A percentile compares a stretch with the other conserved stretches of the same genome.
Evolutionary conservation across 306 rosid genomes (phyloP).

Genomic region (Cucumis melo): DNA sequence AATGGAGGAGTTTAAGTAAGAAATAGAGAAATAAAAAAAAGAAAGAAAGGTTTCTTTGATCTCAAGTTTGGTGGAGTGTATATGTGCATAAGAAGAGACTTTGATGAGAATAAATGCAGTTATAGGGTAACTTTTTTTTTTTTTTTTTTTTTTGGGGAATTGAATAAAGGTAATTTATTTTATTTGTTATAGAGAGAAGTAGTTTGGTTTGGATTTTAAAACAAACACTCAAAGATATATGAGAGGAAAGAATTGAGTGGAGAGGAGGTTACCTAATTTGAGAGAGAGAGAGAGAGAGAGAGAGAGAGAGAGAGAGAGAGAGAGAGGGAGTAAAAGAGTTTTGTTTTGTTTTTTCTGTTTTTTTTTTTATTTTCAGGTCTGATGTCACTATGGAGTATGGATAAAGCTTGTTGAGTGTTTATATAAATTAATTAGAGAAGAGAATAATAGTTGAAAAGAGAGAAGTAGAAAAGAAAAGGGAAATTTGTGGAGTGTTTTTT

Average conservation of each 20-base stretch:
- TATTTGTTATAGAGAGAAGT: background rate
- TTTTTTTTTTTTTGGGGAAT: background rate
- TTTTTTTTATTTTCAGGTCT: background rate
- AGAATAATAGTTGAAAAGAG: background rate
- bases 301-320: background rate
- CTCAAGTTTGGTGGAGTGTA: background rate
- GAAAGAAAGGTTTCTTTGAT: constrained; percentile 3
- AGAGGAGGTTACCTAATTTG: constrained; percentile 6
- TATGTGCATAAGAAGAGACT: background rate
- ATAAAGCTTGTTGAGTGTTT: background rate
- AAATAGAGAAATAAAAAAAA: background rate
- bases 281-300: background rate
- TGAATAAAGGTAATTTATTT: background rate
- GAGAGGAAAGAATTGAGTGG: constrained; percentile 2
- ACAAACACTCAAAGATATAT: background rate
- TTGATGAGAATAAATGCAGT: constrained; percentile 4
- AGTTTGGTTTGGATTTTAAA: background rate
- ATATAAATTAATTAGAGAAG: background rate
- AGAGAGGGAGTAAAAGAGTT: background rate
- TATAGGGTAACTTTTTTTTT: background rate
- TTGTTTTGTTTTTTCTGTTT: background rate
- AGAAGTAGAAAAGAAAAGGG: background rate
- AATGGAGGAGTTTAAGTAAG: background rate
- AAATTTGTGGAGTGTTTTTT: background rate
- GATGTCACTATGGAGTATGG: constrained; percentile 3